Base-by-base conservation (phyloP, 352 stramenopile species). In the Stramenopiles sp. region DNA sequence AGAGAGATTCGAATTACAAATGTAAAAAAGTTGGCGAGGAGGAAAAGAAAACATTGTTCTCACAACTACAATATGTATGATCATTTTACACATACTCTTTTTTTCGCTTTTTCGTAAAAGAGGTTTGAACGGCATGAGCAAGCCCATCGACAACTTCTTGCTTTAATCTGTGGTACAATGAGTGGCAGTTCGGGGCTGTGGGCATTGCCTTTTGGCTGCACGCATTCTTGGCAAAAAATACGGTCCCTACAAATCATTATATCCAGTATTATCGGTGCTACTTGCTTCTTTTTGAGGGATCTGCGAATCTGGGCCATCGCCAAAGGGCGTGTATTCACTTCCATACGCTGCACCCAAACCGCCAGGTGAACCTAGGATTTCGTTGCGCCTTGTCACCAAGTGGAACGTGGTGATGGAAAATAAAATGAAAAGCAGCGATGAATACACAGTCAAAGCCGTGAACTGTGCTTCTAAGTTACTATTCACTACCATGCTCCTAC, bases 171-270 rank as follows among this genome's bases (percentile, higher is more conserved):
- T n/a, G n/a, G n/a, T n/a, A n/a, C n/a, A n/a, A n/a, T n/a, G n/a
- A n/a, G n/a, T n/a, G n/a, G n/a, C n/a, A n/a, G n/a, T n/a, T n/a
- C n/a, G n/a, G n/a, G n/a, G n/a, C n/a, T n/a, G n/a, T n/a, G n/a
- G n/a, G n/a, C n/a, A n/a, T n/a, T n/a, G n/a, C n/a, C n/a, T n/a
- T n/a, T n/a, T n/a, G n/a, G n/a, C n/a, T n/a, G n/a, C n/a, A n/a
- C n/a, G n/a, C n/a, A n/a, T n/a, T n/a, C n/a, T n/a, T n/a, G n/a
- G n/a, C n/a, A n/a, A n/a, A n/a, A n/a, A n/a, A n/a, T n/a, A n/a
- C n/a, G n/a, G n/a, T n/a, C n/a, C n/a, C 55, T 71, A 71, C 55
- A 71, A 71, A 71, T 71, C 55, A 71, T 71, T 71, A 27, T 71
- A 71, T 25, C 55, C 55, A 71, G 55, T 71, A 22, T 22, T 27